phyloP scores from a whole-genome alignment of 78 protist species.

The Diacronema lutheri region DNA sequence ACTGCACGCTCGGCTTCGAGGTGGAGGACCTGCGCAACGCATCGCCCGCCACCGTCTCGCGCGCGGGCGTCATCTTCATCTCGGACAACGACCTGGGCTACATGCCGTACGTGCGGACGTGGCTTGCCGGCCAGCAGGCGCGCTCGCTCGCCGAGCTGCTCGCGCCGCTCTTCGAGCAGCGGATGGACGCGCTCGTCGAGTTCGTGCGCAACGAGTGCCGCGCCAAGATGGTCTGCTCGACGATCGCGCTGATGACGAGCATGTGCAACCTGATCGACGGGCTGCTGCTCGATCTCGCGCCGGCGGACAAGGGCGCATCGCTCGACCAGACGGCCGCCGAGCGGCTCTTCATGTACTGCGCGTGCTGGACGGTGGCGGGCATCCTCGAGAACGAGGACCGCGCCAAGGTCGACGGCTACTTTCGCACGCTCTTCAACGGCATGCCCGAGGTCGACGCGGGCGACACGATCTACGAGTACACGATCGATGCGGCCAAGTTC shows the following conservation, averaged over 20 bases:
- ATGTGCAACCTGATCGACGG: conserved; percentile 35
- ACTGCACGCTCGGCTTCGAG: conserved; percentile 75
- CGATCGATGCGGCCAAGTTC: conserved; percentile 44
- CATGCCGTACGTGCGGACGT: conserved; percentile 24
- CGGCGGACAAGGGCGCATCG: neutral
- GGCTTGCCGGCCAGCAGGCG: conserved; percentile 6
- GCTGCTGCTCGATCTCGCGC: neutral
- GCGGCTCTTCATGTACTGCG: conserved; percentile 52
- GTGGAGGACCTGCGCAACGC: conserved; percentile 79
- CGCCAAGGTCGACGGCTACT: conserved; percentile 23
- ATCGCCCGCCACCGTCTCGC: conserved; percentile 94
- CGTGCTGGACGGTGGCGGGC: conserved; percentile 77
- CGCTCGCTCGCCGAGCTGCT: conserved; percentile 27
- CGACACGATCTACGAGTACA: conserved; percentile 67
- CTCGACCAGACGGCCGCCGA: conserved; percentile 28
- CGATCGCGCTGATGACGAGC: neutral
- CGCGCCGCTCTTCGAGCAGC: conserved; percentile 15
- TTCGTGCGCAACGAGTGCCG: conserved; percentile 5
- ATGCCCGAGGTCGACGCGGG: conserved; percentile 3
- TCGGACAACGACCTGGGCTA: conserved; percentile 45
- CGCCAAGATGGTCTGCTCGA: conserved; percentile 24
- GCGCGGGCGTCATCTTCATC: conserved; percentile 82
- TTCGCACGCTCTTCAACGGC: neutral
- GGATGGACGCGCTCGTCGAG: neutral
- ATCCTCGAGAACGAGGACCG: conserved; percentile 73